Base-by-base conservation (phyloP, 495 filamentous ascomycete species). In the Talaromyces trachyspermus region DNA sequence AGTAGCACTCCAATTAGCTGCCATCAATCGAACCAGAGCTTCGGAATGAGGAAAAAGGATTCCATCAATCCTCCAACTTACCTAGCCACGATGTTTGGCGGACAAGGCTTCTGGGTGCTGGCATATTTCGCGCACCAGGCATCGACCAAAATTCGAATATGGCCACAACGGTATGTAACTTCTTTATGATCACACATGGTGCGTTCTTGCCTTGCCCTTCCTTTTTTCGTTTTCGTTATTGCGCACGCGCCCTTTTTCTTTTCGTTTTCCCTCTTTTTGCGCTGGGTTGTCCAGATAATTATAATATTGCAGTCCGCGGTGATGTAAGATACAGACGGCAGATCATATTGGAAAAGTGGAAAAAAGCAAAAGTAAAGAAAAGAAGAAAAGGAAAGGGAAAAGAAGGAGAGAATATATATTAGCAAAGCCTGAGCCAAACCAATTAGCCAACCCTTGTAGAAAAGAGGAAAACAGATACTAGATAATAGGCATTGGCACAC, bases 141-240 rank as follows among this genome's bases (percentile, higher is more conserved):
- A 45, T 66, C 58, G 14, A 79, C 76, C 8, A 66, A 58, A 42
- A 71, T 69, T 14, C 71, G 69, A 17, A 61, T 58, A 60, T 79
- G 75, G 1, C 65, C 66, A 52, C 76, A 79, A 12, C 52, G 51
- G 38, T 68, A 79, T n/a, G 61, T 58, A 11, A 79, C 71, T 52
- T 68, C 56, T 17, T 64, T 78, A 48, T 74, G 78, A 52, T 79
- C 72, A 55, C 76, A 79, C 76, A 79, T 79, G 47, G 35, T 35
- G 49, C 23, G 30, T 19, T 5, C 12, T 30, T 30, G 27, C 27
- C 12, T 7, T 39, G 35, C 10, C 9, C 15, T 38, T 38, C 5
- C 6, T 7, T 39, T 39, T 32, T 1, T 32, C 14, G n/a, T 32
- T 32, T 32, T n/a, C 10, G 14, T 32, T n/a, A 32, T n/a, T 32